phyloP scores from a whole-genome alignment of 768 basidiomycete genomes.

The Tricholoma sp. region DNA sequence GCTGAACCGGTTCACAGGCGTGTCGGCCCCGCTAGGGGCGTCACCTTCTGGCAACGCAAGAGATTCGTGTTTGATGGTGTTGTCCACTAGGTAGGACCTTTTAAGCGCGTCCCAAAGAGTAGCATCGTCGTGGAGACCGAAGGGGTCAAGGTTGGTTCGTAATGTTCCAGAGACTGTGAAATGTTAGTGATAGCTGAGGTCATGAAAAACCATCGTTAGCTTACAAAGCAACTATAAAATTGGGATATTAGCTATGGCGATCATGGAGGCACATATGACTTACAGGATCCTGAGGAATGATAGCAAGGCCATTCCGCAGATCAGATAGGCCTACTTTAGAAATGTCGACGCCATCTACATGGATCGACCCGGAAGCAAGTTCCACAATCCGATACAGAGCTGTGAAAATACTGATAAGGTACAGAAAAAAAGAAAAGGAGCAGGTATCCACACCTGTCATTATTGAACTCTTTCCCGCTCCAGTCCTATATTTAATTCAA shows the following conservation, averaged over 20 bases:
- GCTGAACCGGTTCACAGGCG: slow-evolving; percentile 61
- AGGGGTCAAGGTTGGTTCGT: slow-evolving; percentile 87
- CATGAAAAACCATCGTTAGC: slow-evolving; percentile 8
- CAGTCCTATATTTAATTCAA: slow-evolving; percentile 43
- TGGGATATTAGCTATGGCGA: not conserved
- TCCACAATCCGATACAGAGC: slow-evolving; percentile 86
- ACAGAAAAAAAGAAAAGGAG: not conserved
- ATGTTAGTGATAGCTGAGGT: slow-evolving; percentile 3
- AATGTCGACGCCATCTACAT: slow-evolving; percentile 81
- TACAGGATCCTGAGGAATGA: slow-evolving; percentile 83
- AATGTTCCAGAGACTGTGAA: slow-evolving; percentile 70
- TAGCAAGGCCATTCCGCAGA: slow-evolving; percentile 61
- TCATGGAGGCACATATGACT: slow-evolving; percentile 19
- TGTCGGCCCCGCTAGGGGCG: slow-evolving; percentile 34
- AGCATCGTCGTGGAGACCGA: slow-evolving; percentile 74
- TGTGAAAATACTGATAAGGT: slow-evolving; percentile 10
- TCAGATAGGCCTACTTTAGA: slow-evolving; percentile 75
- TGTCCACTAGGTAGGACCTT: slow-evolving; percentile 77
- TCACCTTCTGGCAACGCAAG: slow-evolving; percentile 24
- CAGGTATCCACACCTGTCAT: slow-evolving; percentile 52
- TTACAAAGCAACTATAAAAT: slow-evolving; percentile 41
- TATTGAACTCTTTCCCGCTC: slow-evolving; percentile 87
- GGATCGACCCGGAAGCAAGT: slow-evolving; percentile 65
- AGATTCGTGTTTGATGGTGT: slow-evolving; percentile 25
- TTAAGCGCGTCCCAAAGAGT: slow-evolving; percentile 85